A percentile compares a stretch with the other conserved stretches of the same genome.
phyloP scores from a whole-genome alignment of 208 protist genomes.

The Leishmania martiniquensis region DNA sequence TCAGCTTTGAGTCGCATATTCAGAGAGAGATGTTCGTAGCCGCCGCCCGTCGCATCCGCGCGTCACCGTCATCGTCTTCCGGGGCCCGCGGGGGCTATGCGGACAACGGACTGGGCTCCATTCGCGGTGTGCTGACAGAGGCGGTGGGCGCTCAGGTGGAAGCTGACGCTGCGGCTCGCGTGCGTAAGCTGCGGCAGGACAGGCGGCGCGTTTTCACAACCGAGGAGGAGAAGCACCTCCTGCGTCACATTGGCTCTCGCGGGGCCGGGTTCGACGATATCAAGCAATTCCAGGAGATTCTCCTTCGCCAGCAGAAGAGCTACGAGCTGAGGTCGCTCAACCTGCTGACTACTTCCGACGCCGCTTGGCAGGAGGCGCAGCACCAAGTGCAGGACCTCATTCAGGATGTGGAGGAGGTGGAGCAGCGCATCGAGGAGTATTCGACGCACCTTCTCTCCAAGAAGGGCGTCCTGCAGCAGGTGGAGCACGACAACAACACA shows the following conservation, averaged over 20 bases:
- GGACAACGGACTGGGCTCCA: slow-evolving; percentile 24
- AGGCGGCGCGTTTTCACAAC: slow-evolving; percentile 65
- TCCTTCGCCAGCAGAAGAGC: slow-evolving; percentile 71
- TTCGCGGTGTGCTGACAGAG: slow-evolving; percentile 72
- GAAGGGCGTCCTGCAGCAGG: slow-evolving; percentile 75
- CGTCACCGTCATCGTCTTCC: slow-evolving; percentile 10
- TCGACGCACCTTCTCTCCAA: slow-evolving; percentile 77
- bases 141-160: slow-evolving; percentile 60
- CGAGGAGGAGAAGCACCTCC: slow-evolving; percentile 75
- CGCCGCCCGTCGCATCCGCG: slow-evolving; percentile 57
- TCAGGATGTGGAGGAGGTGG: slow-evolving; percentile 73
- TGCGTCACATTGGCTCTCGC: slow-evolving; percentile 54
- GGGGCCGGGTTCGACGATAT: slow-evolving; percentile 78
- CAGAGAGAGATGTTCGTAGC: slow-evolving; percentile 91
- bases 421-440: slow-evolving; percentile 78
- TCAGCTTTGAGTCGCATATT: slow-evolving; percentile 88
- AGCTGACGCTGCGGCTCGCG: slow-evolving; percentile 71
- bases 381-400: slow-evolving; percentile 61
- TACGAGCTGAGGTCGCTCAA: slow-evolving; percentile 78
- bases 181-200: slow-evolving; percentile 70
- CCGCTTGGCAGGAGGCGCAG: slow-evolving; percentile 58
- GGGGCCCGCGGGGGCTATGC: slow-evolving; percentile 12
- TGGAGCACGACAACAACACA: slow-evolving; percentile 88
- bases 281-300: slow-evolving; percentile 60
- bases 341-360: slow-evolving; percentile 54